These are phyloP conservation scores for Wickerhamomyces xylosicus DNA, from an alignment of 805 yeast genomes.

Conservation along the genomic window DNA sequence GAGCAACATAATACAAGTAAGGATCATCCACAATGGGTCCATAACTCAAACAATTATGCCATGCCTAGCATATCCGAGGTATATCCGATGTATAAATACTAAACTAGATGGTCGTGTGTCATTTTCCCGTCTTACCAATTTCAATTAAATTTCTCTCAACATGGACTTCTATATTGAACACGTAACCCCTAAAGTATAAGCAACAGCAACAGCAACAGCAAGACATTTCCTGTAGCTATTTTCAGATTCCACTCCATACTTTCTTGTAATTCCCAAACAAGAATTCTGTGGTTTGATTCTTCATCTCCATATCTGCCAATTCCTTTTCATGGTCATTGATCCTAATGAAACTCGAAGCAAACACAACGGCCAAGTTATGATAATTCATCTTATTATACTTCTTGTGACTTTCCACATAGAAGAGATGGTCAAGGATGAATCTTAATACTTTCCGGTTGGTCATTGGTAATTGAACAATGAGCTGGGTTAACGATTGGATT, in stretches of 20 bases:
- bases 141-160: no score
- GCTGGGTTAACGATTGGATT: constrained; percentile 31
- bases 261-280: constrained; percentile 39
- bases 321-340: constrained; percentile 75
- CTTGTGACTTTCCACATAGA: constrained; percentile 42
- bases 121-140: no score
- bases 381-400: constrained; percentile 68
- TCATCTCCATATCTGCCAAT: constrained; percentile 70
- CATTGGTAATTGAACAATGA: constrained; percentile 47
- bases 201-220: no score
- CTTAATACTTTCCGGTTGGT: constrained; percentile 56
- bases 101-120: no score
- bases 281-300: constrained; percentile 72
- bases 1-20: no score
- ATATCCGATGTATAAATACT: no score
- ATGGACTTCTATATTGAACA: no score
- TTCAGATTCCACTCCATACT: constrained; percentile 20
- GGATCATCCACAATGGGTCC: no score
- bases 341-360: constrained; percentile 86
- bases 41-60: no score
- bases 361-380: constrained; percentile 80
- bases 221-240: no score
- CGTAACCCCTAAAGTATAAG: no score
- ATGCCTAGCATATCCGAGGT: no score
- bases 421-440: constrained; percentile 53